Base-by-base conservation (phyloP, 805 yeast genomes). In the Kuraishia cidri region DNA sequence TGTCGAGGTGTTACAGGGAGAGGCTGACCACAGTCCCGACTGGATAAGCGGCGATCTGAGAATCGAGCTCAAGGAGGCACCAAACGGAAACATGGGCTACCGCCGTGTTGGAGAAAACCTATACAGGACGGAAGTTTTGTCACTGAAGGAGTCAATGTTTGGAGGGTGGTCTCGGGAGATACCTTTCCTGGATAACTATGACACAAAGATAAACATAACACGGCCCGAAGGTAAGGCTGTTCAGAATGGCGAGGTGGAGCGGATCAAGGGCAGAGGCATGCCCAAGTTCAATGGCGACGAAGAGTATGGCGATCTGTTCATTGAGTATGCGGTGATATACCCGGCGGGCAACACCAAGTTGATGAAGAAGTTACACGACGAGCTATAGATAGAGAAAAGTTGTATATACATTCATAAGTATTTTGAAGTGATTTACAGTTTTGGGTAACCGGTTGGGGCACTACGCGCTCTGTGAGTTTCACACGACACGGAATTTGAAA, bases 21-120 rank as follows among this genome's bases (percentile, higher is more conserved):
- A 86, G 54, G 87, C 90, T 5, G 94, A 90, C 50, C 81, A 77
- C 49, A 68, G 69, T 42, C 97, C 97, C 2, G 94, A 83, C 34
- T 69, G 74, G 66, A 70, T 66, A 4, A 73, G 95, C 3, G 98
- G 98, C 13, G 85, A 90, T 57, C 60, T 92, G 35, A 52, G 68
- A 17, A 64, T 87, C n/a, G 64, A 62, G 26, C 50, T 85, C 24
- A 50, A 48, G 21, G 97, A 90, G 57, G 61, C 66, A 25, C 35
- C 45, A 2, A 52, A 40, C 20, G 69, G 65, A 12, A 79, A 82
- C 48, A 51, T 85, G 70, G 98, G 98, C 6, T 92, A 78, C 58
- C 70, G 96, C 54, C 71, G 98, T 44, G 69, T 86, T 38, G 83
- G 83, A 24, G 52, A 67, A 40, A 64, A 81, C 46, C 58, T 92